These are phyloP conservation scores for Ophiostoma novo-ulmi DNA, from an alignment of 2,329 filamentous ascomycete genomes.

Conservation along the genomic window DNA sequence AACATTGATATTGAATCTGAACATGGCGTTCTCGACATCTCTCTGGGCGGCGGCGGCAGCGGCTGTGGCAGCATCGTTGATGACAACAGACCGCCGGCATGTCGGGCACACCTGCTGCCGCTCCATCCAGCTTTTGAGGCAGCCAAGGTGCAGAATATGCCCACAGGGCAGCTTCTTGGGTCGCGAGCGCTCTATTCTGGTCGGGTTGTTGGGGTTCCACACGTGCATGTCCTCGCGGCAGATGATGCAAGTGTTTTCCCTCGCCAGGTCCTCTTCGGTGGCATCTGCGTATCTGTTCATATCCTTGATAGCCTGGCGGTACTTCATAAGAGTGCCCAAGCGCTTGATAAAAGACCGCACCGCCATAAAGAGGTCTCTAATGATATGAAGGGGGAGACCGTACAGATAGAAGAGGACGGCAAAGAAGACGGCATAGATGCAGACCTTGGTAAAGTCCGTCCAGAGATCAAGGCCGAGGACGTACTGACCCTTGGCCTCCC, in stretches of 20 bases:
- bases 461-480: conserved; percentile 81
- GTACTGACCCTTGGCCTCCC: conserved; percentile 94
- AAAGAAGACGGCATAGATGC: conserved; percentile 89
- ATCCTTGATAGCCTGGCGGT: conserved; percentile 83
- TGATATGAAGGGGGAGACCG: conserved; percentile 91
- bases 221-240: conserved; percentile 93
- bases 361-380: conserved; percentile 91
- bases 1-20: not conserved
- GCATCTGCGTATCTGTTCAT: conserved; percentile 96
- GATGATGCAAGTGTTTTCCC: conserved; percentile 94
- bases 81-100: conserved; percentile 77
- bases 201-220: conserved; percentile 60
- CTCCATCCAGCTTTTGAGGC: conserved; percentile 94
- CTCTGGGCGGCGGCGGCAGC: conserved; percentile 21
- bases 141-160: conserved; percentile 90
- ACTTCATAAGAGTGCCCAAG: conserved; percentile 81
- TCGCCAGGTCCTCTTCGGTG: conserved; percentile 73
- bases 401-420: conserved; percentile 89
- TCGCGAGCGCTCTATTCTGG: conserved; percentile 74
- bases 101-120: conserved; percentile 96
- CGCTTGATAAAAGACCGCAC: conserved; percentile 86
- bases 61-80: conserved; percentile 36
- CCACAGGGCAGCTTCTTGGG: conserved; percentile 96
- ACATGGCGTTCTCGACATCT: not conserved
- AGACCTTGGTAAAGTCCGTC: conserved; percentile 83